These are phyloP conservation scores for Alternaria ethzedia DNA, from an alignment of 2,329 filamentous ascomycete genomes.

Conservation along the genomic window DNA sequence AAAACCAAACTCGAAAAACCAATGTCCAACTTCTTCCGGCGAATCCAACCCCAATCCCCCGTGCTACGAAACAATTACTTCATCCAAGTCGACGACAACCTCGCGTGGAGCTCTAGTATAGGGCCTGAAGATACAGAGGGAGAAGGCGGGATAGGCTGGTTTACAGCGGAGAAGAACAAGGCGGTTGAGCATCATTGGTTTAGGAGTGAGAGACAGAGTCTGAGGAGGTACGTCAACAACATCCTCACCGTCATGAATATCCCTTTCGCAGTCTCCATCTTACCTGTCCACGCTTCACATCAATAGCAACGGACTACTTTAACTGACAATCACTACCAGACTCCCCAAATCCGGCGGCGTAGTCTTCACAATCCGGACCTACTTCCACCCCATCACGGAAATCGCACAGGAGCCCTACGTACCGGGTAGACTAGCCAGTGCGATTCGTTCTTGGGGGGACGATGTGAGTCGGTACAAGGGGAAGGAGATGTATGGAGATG, in stretches of 20 bases:
- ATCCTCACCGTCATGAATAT: too few species aligned
- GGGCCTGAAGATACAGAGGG: constrained; percentile 69
- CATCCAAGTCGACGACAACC: constrained; percentile 79
- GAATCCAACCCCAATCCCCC: constrained; percentile 68
- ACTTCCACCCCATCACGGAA: constrained; percentile 74
- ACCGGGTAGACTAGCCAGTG: constrained; percentile 77
- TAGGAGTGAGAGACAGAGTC: constrained; percentile 74
- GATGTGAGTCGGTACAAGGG: constrained; percentile 82
- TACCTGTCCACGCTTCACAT: background rate
- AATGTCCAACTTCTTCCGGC: constrained; percentile 81
- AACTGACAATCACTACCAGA: constrained; percentile 23
- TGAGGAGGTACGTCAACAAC: constrained; percentile 57
- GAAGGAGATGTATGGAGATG: constrained; percentile 72
- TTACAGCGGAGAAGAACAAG: constrained; percentile 71
- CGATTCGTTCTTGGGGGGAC: constrained; percentile 80
- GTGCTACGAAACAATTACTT: constrained; percentile 83
- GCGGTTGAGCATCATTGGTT: constrained; percentile 78
- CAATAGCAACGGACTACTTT: background rate
- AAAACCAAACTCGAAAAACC: constrained; percentile 74
- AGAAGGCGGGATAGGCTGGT: constrained; percentile 67
- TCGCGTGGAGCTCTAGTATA: constrained; percentile 79
- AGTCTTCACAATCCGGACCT: constrained; percentile 80
- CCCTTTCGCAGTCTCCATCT: too few species aligned
- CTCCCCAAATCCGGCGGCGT: constrained; percentile 55
- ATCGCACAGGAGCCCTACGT: constrained; percentile 76